Conservation (phyloP, 495 filamentous ascomycete genomes). For the Talaromyces ruber region DNA sequence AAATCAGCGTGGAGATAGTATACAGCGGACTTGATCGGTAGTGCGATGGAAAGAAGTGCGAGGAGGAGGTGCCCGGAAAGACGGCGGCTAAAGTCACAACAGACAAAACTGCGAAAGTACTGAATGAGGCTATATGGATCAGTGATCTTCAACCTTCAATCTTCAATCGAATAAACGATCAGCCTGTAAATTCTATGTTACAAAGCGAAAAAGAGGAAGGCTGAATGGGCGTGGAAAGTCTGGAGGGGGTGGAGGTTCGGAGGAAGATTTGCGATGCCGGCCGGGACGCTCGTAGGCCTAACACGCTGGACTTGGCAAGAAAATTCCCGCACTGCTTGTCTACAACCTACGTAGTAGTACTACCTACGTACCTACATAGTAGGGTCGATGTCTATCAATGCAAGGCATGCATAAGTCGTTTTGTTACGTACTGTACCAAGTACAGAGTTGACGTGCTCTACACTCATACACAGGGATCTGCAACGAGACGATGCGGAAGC, state of each 20-base stretch:
- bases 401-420: background rate
- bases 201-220: background rate
- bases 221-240: constrained; percentile 6
- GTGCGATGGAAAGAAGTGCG: background rate
- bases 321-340: constrained; percentile 5
- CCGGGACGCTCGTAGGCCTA: background rate
- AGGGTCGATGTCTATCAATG: background rate
- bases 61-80: background rate
- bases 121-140: background rate
- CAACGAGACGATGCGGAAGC: background rate
- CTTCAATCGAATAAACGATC: background rate
- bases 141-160: background rate
- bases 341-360: no score
- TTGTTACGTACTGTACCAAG: background rate
- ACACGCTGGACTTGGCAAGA: background rate
- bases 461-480: background rate
- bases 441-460: background rate
- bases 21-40: background rate
- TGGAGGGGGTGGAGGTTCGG: constrained; percentile 3
- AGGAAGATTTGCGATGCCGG: background rate
- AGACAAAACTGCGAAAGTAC: background rate
- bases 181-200: background rate
- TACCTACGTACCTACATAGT: no score
- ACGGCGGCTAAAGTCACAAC: background rate
- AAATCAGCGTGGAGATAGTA: background rate